Evolutionary conservation across 2,329 filamentous ascomycete species (phyloP).

Genomic region (Ascochyta fabae): DNA sequence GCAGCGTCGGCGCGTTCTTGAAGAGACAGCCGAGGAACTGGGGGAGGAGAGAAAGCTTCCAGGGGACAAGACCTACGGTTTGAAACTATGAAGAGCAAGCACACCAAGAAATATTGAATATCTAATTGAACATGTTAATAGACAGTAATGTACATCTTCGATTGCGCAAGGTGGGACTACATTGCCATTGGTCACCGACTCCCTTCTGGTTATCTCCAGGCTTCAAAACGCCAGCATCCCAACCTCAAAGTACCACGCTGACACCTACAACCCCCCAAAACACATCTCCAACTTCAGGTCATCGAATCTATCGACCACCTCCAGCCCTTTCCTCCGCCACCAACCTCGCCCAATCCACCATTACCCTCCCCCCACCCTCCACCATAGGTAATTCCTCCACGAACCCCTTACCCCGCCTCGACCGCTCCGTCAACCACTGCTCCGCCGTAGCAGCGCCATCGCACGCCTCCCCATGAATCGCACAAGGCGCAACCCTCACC

Average conservation of each 20-base stretch:
- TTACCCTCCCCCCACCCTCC: constrained; percentile 17
- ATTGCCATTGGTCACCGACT: no score
- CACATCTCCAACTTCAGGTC: background rate
- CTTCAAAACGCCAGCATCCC: background rate
- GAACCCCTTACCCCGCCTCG: constrained; percentile 16
- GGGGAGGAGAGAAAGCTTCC: constrained; percentile 82
- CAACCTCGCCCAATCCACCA: constrained; percentile 36
- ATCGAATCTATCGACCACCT: background rate
- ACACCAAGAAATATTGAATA: constrained; percentile 1
- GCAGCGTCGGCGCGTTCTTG: constrained; percentile 90
- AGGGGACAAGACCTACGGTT: constrained; percentile 44
- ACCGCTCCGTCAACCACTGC: constrained; percentile 20
- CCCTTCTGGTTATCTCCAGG: background rate
- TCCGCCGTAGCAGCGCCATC: constrained; percentile 22
- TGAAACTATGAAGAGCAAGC: constrained; percentile 1
- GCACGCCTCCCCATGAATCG: constrained; percentile 29
- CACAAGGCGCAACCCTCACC: constrained; percentile 13
- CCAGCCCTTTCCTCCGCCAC: constrained; percentile 24
- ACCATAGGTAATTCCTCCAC: constrained; percentile 26
- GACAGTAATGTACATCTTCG: no score
- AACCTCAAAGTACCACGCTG: background rate
- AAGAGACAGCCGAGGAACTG: constrained; percentile 90
- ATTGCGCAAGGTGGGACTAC: no score
- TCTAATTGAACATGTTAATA: no score
- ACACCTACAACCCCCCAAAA: background rate